Percentiles rank a stretch among this genome's conserved stretches.
These are phyloP conservation scores for Dothidotthia symphoricarpi DNA, from an alignment of 2,329 filamentous ascomycete species.

Conservation along the genomic window DNA sequence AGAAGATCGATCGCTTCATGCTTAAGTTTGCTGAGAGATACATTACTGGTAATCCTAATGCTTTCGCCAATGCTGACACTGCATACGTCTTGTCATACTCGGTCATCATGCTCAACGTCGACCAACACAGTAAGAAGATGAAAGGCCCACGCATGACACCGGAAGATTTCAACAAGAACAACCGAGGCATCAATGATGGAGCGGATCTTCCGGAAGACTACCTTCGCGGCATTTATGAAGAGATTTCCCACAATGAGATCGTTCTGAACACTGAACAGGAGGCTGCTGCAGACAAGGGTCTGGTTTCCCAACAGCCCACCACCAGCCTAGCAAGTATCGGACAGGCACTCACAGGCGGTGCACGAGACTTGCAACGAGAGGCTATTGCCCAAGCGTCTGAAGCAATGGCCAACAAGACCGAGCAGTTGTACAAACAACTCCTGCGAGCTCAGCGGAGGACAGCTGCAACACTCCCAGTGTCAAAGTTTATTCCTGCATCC, in stretches of 20 bases:
- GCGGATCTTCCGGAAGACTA: slow-evolving; percentile 93
- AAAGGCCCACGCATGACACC: slow-evolving; percentile 82
- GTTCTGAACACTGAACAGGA: slow-evolving; percentile 90
- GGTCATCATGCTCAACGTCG: slow-evolving; percentile 94
- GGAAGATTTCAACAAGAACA: slow-evolving; percentile 99
- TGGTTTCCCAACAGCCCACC: slow-evolving; percentile 54
- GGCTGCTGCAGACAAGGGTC: slow-evolving; percentile 76
- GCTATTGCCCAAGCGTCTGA: slow-evolving; percentile 94
- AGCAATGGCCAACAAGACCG: slow-evolving; percentile 78
- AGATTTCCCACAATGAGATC: slow-evolving; percentile 89
- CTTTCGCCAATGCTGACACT: slow-evolving; percentile 96
- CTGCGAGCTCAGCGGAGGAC: slow-evolving; percentile 86
- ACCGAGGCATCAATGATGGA: slow-evolving; percentile 95
- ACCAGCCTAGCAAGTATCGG: slow-evolving; percentile 79
- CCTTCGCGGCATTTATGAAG: slow-evolving; percentile 82
- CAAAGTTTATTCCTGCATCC: slow-evolving; percentile 83
- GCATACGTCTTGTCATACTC: slow-evolving; percentile 96
- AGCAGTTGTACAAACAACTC: slow-evolving; percentile 89
- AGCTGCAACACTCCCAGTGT: slow-evolving; percentile 64
- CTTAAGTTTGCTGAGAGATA: slow-evolving; percentile 97
- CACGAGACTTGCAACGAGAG: slow-evolving; percentile 86
- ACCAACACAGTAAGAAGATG: slow-evolving; percentile 88
- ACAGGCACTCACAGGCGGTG: slow-evolving; percentile 87
- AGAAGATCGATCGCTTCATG: slow-evolving; percentile 99
- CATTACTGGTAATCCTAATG: slow-evolving; percentile 90